phyloP scores from a whole-genome alignment of 495 filamentous ascomycete genomes.

The Penicillium paxilli region DNA sequence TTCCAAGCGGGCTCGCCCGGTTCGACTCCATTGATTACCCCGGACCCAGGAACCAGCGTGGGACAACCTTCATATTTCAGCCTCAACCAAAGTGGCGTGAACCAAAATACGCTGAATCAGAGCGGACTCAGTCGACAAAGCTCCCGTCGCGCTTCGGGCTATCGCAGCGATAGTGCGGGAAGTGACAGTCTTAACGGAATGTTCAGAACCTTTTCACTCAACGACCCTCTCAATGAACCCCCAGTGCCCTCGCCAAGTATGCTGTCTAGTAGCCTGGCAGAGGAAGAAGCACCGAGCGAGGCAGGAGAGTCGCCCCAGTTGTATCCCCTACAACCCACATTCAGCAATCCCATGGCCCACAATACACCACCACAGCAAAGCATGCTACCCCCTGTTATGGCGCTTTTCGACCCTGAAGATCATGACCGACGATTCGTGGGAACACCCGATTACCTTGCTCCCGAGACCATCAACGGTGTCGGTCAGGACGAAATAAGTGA shows the following conservation, averaged over 20 bases:
- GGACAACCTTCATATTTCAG: constrained; percentile 93
- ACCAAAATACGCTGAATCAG: constrained; percentile 61
- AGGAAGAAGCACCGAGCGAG: constrained; percentile 71
- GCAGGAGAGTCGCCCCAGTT: constrained; percentile 70
- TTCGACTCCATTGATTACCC: constrained; percentile 85
- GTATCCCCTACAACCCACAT: constrained; percentile 59
- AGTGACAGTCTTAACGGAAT: constrained; percentile 83
- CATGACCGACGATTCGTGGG: constrained; percentile 92
- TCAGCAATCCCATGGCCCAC: constrained; percentile 51
- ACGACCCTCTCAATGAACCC: constrained; percentile 50
- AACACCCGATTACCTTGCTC: constrained; percentile 95
- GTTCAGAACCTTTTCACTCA: constrained; percentile 80
- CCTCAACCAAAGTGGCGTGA: constrained; percentile 66
- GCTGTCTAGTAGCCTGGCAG: constrained; percentile 52
- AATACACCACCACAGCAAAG: constrained; percentile 67
- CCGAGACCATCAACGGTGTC: constrained; percentile 92
- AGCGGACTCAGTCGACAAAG: constrained; percentile 65
- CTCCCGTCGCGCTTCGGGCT: constrained; percentile 78
- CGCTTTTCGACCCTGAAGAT: constrained; percentile 93
- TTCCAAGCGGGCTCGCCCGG: constrained; percentile 73
- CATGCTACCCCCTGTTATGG: constrained; percentile 94
- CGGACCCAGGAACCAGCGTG: constrained; percentile 65
- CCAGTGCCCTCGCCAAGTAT: constrained; percentile 34
- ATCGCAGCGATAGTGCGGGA: constrained; percentile 88
- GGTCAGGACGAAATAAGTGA: constrained; percentile 97